Base-by-base conservation (phyloP, 805 yeast species). In the Grigorovia humatica region DNA sequence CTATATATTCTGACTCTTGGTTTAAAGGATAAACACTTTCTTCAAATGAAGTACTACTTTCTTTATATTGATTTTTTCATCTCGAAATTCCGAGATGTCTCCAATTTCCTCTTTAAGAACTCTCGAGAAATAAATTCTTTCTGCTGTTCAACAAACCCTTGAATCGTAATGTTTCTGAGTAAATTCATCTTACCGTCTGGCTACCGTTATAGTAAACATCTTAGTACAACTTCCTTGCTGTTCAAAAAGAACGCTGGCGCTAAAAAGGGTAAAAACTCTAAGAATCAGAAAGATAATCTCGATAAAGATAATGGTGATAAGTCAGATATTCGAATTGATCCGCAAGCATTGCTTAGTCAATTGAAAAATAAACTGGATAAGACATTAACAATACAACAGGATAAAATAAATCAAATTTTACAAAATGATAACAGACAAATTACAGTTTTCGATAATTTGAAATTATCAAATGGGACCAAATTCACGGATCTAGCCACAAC, bases 401-500 rank as follows among this genome's bases (percentile, higher is more conserved):
- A 78, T 54, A 76, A 75, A 52, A 70, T 84, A 35, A 76, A 76
- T 47, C 88, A 83, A 54, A 70, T 81, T 46, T 85, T 81, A 61
- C 72, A 82, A 62, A 96, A 95, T 4, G 79, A 77, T 51, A 74
- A 87, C 2, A 82, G 82, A 58, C 12, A 38, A 15, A 82, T 90
- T 1, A 72, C 71, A 32, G 75, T 83, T 18, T 86, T 88, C 58
- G 84, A 85, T 63, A 64, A 74, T 4, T 66, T 89, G 53, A 65
- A 65, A 43, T 75, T 91, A 17, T 72, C 76, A 13, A 72, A 75
- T 48, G 65, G 70, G 8, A 64, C 62, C 1, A 74, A 74, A 2
- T 84, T 83, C 63, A 76, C 80, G 2, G 73, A 81, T 32, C 68
- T 88, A 30, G 96, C 96, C 1, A 83, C 82, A 54, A 83, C 91